phyloP scores from a whole-genome alignment of 2,329 filamentous ascomycete genomes.

The Epichloe festucae region DNA sequence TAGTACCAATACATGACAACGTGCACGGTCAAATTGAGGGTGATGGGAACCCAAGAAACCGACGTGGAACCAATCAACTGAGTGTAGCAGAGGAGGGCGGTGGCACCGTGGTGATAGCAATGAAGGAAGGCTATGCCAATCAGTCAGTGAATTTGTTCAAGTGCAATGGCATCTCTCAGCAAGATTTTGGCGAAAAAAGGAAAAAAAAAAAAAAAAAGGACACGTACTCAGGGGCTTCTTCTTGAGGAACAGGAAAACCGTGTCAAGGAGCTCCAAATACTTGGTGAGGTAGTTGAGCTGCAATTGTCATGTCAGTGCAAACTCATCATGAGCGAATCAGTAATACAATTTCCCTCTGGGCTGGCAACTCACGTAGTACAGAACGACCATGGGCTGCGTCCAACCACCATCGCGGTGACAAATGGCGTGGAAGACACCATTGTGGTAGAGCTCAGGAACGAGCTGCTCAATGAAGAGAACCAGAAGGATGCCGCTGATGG shows the following conservation, averaged over 20 bases:
- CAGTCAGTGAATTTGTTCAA: conserved; percentile 13
- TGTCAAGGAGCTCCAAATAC: conserved; percentile 91
- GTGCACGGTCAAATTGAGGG: conserved; percentile 84
- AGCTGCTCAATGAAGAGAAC: conserved; percentile 85
- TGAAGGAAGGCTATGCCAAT: conserved; percentile 70
- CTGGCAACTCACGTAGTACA: conserved; percentile 76
- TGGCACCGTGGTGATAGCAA: conserved; percentile 97
- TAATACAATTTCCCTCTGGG: not conserved
- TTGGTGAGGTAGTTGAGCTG: conserved; percentile 98
- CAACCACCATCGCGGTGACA: conserved; percentile 72
- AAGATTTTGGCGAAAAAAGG: too few relatives aligned
- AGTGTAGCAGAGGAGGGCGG: conserved; percentile 93
- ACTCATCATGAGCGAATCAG: not conserved
- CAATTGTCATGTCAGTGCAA: conserved; percentile 1
- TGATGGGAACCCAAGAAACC: conserved; percentile 91
- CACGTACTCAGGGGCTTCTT: conserved; percentile 78
- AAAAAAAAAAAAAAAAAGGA: not conserved
- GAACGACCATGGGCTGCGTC: conserved; percentile 82
- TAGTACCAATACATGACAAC: conserved; percentile 99
- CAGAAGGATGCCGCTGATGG: conserved; percentile 69
- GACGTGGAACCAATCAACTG: conserved; percentile 87
- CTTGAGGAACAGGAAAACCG: conserved; percentile 94
- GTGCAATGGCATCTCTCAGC: not conserved
- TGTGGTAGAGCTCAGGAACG: conserved; percentile 64
- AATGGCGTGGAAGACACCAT: conserved; percentile 81